Evolutionary conservation across 208 protist genomes (phyloP), one percentile per base, ranked within the genome.

Genomic region (Vickermania ingenoplastis): DNA sequence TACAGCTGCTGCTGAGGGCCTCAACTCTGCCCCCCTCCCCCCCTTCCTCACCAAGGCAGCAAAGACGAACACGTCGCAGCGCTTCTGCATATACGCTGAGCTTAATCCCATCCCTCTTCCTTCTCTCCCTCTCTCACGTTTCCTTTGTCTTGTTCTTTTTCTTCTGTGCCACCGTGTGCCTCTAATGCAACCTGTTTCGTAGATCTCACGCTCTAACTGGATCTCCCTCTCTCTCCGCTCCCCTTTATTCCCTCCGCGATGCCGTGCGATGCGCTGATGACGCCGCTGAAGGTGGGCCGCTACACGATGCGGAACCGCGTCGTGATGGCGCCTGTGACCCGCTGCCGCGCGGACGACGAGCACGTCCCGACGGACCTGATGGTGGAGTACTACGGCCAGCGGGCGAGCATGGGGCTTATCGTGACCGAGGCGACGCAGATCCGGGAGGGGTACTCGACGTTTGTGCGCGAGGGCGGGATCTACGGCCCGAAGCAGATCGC

Each of bases 351-450:
- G 2, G 63, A 69, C 31, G 58, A 61, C 29, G 50, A 71, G 4
- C 78, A 84, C 61, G 61, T 80, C 17, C 74, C 78, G 22, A 81
- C 45, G 2, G 66, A 59, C 2, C 22, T 54, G 21, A 81, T 81
- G 73, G 70, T 77, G 41, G 61, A 75, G 61, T 71, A 92, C 72
- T 92, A 92, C 73, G 7, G 56, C 0, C 77, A 91, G 67, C 75
- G 86, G 29, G 81, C 83, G 23, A 66, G 57, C 21, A 61, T 80
- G 41, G 83, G 86, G 22, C 68, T 93, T 23, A 78, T 91, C 57
- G 79, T 93, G 36, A 58, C 70, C 13, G 86, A 93, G 67, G 81
- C 79, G 21, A 79, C 76, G 13, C 54, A 74, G 51, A 79, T 91
- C 23, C 62, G 71, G 41, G 60, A 70, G 51, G 67, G 75, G 41